Evolutionary conservation across 2,329 filamentous ascomycete genomes (phyloP).

Genomic region (Arachnopeziza araneosa): DNA sequence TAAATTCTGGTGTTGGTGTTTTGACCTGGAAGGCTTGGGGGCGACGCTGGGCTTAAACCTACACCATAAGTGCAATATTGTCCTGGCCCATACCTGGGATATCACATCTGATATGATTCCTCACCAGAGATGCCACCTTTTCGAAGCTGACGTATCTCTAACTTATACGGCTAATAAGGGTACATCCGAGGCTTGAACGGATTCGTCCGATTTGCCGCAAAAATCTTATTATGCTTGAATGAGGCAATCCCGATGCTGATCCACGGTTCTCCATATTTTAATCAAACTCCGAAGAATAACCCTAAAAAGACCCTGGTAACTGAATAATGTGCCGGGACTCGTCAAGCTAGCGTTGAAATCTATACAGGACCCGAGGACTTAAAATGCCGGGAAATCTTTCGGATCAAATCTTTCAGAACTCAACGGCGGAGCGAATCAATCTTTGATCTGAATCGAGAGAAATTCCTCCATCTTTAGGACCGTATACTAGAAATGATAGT

Average conservation of each 20-base stretch:
- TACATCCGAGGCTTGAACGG: background rate
- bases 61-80: background rate
- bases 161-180: background rate
- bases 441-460: background rate
- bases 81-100: background rate
- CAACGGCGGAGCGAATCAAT: background rate
- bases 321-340: background rate
- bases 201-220: background rate
- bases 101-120: background rate
- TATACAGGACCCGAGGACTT: background rate
- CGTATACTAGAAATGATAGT: background rate
- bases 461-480: background rate
- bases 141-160: background rate
- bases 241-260: background rate
- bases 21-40: background rate
- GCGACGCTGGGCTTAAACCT: too few relatives aligned
- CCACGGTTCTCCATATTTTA: background rate
- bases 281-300: background rate
- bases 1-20: background rate
- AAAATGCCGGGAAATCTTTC: background rate
- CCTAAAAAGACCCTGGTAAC: background rate
- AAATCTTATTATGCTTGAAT: background rate
- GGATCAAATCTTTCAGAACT: background rate
- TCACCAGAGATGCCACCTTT: background rate
- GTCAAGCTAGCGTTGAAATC: background rate